phyloP scores from a whole-genome alignment of 192 early-diverging fungal genomes.

The Backusella macrospora region DNA sequence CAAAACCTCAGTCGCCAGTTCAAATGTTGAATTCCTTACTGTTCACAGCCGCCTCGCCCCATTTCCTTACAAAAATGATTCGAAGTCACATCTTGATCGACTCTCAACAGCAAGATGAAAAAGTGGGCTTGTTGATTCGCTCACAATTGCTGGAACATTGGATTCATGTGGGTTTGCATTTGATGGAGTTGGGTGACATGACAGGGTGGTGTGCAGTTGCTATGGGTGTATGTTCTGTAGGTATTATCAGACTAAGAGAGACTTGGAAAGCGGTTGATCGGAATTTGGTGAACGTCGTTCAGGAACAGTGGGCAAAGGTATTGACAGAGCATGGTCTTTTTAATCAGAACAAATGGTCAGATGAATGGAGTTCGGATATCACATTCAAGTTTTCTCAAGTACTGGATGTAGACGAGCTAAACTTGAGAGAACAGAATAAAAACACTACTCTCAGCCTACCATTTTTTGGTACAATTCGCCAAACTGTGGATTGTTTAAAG shows the following conservation, averaged over 20 bases:
- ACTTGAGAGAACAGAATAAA: neutral
- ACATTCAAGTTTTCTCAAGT: neutral
- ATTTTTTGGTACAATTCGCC: slow-evolving; percentile 65
- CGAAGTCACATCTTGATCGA: slow-evolving; percentile 67
- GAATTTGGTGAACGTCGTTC: slow-evolving; percentile 51
- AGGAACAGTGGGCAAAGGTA: slow-evolving; percentile 61
- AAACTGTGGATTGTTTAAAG: slow-evolving; percentile 50
- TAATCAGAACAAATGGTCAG: slow-evolving; percentile 46
- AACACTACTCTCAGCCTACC: slow-evolving; percentile 45
- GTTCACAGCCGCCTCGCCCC: slow-evolving; percentile 63
- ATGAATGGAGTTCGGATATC: slow-evolving; percentile 24
- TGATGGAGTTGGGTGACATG: slow-evolving; percentile 61
- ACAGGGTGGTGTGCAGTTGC: slow-evolving; percentile 69
- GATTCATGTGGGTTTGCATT: slow-evolving; percentile 64
- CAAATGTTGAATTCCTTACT: slow-evolving; percentile 47
- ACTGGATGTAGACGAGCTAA: neutral
- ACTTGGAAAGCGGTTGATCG: slow-evolving; percentile 67
- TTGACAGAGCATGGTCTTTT: slow-evolving; percentile 56
- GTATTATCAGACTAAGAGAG: slow-evolving; percentile 66
- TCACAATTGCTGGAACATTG: slow-evolving; percentile 67
- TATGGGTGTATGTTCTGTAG: slow-evolving; percentile 66
- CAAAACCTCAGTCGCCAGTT: slow-evolving; percentile 23
- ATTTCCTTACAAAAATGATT: slow-evolving; percentile 71
- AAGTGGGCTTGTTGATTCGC: slow-evolving; percentile 29
- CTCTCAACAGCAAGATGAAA: slow-evolving; percentile 39